phyloP scores from a whole-genome alignment of 257 asterid species.

The Nicotiana obtusifolia region DNA sequence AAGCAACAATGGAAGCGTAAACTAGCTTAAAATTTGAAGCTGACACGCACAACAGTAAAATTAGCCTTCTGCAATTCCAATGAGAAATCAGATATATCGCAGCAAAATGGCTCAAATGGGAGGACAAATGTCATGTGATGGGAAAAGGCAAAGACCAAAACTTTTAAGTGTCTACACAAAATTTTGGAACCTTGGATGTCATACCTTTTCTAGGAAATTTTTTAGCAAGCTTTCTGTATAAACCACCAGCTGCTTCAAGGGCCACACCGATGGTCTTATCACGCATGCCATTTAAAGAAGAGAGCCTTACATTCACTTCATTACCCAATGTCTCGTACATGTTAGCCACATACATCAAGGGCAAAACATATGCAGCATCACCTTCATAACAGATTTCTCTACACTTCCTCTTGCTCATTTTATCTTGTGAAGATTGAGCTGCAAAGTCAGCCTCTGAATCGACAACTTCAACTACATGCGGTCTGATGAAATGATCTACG shows the following conservation, averaged over 20 bases:
- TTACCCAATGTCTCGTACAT: conserved; percentile 82
- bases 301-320: conserved; percentile 75
- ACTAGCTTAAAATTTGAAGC: not conserved
- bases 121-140: not conserved
- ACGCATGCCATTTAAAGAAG: conserved; percentile 69
- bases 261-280: conserved; percentile 94
- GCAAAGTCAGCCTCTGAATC: conserved; percentile 66
- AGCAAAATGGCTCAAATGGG: not conserved
- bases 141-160: not conserved
- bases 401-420: conserved; percentile 52
- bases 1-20: not conserved
- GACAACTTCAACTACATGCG: conserved; percentile 58
- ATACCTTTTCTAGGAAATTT: conserved; percentile 90
- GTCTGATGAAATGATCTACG: conserved; percentile 63
- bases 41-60: not conserved
- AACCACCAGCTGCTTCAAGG: conserved; percentile 99
- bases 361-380: conserved; percentile 79
- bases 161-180: not conserved
- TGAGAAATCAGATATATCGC: not conserved
- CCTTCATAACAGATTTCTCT: conserved; percentile 76
- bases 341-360: conserved; percentile 93
- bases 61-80: not conserved
- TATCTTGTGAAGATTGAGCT: conserved; percentile 54
- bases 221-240: conserved; percentile 88
- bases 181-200: not conserved